Evolutionary conservation across 1,284 basidiomycete genomes (phyloP).

Genomic region (Tilletia caries): DNA sequence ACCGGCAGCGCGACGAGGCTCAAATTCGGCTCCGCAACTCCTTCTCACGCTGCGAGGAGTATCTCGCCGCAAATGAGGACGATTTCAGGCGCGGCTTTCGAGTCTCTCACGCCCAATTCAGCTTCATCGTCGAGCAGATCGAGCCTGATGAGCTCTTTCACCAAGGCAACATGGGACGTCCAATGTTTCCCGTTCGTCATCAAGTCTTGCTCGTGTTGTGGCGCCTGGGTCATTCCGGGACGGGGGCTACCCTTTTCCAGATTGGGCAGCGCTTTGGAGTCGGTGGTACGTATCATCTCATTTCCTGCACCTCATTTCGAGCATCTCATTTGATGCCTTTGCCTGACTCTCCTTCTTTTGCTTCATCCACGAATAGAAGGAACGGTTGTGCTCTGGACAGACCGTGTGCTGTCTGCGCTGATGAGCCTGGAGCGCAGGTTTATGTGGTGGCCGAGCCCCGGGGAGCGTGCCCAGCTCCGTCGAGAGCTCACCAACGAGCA

Average conservation of each 20-base stretch:
- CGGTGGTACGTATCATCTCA: not conserved
- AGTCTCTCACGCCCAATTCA: not conserved
- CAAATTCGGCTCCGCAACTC: not conserved
- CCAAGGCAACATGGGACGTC: not conserved
- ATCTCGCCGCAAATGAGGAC: not conserved
- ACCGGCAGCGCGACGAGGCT: not conserved
- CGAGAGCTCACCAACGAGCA: not conserved
- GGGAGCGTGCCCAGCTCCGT: not conserved
- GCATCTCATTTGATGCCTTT: too few species aligned
- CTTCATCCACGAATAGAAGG: not conserved
- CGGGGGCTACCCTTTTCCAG: not conserved
- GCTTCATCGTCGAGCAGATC: not conserved
- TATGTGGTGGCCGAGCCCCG: not conserved
- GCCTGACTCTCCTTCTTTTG: too few species aligned
- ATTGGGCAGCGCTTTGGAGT: not conserved
- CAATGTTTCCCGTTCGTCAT: not conserved
- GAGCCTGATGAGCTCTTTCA: not conserved
- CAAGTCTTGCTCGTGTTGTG: not conserved
- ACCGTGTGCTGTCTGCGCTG: not conserved
- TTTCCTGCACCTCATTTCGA: too few species aligned
- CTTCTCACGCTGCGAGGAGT: not conserved
- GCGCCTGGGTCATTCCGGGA: not conserved
- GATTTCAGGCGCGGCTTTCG: not conserved
- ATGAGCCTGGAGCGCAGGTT: not conserved
- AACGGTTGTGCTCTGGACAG: not conserved